Percentiles rank a stretch among this genome's conserved stretches.
phyloP scores from a whole-genome alignment of 73 alveolate genomes.

The Paramecium pentaurelia region DNA sequence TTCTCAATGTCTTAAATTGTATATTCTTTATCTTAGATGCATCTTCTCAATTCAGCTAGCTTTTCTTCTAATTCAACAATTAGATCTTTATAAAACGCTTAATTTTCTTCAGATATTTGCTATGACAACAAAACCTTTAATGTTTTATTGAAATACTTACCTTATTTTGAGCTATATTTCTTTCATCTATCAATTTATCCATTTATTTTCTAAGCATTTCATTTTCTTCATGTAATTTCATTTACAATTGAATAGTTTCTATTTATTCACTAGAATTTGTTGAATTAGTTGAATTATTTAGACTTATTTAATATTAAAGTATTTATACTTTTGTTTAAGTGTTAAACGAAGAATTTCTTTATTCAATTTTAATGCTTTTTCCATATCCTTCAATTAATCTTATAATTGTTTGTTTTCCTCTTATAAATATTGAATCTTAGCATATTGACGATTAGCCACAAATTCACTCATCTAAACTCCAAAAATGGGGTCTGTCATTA shows the following conservation, averaged over 20 bases:
- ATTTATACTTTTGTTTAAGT: not conserved
- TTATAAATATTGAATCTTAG: slow-evolving; percentile 47
- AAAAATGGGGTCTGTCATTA: not conserved
- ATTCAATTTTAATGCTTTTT: slow-evolving; percentile 14
- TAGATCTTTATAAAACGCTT: slow-evolving; percentile 55
- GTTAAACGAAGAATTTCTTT: slow-evolving; percentile 33
- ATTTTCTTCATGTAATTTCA: slow-evolving; percentile 50
- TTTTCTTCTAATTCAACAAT: slow-evolving; percentile 52
- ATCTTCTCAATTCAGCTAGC: slow-evolving; percentile 43
- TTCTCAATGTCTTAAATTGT: slow-evolving; percentile 56
- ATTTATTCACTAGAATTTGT: not conserved
- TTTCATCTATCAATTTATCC: slow-evolving; percentile 15
- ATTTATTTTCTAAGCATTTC: not conserved
- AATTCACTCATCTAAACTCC: slow-evolving; percentile 20
- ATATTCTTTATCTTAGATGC: slow-evolving; percentile 59
- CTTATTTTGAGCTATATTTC: slow-evolving; percentile 57
- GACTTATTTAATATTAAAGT: not conserved
- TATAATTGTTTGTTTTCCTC: slow-evolving; percentile 47
- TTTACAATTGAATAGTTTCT: not conserved
- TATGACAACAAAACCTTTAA: slow-evolving; percentile 14
- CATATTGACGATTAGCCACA: slow-evolving; percentile 50
- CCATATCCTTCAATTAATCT: slow-evolving; percentile 23
- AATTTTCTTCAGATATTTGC: slow-evolving; percentile 49
- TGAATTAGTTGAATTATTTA: slow-evolving; percentile 22
- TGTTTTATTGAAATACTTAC: not conserved